Conservation (phyloP, 768 basidiomycete species). For the Pleurotus citrinopileatus region DNA sequence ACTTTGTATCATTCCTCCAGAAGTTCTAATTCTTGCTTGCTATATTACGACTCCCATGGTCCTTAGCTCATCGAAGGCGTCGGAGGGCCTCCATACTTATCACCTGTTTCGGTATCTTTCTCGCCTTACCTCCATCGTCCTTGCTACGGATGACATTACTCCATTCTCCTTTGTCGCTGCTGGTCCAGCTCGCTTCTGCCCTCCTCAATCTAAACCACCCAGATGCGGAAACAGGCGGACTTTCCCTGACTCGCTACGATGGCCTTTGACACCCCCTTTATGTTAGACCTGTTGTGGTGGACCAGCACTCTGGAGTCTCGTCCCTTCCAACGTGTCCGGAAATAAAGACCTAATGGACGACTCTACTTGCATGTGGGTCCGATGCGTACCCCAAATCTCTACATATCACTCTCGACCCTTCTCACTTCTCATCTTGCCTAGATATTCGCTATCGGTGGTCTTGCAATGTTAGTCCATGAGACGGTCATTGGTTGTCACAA, state of each 20-base stretch:
- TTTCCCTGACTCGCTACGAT: not conserved
- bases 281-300: not conserved
- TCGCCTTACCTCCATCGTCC: constrained; percentile 3
- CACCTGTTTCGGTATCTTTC: constrained; percentile 9
- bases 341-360: constrained; percentile 6
- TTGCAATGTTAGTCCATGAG: no score
- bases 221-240: not conserved
- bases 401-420: not conserved
- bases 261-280: constrained; percentile 4
- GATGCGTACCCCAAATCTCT: not conserved
- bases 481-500: no score
- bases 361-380: not conserved
- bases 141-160: constrained; percentile 10
- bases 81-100: constrained; percentile 3
- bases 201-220: not conserved
- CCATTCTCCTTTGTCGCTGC: not conserved
- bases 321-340: constrained; percentile 5
- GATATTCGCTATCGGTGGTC: not conserved
- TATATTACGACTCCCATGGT: no score
- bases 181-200: not conserved
- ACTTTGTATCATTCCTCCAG: no score
- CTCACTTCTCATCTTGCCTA: not conserved
- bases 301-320: constrained; percentile 1
- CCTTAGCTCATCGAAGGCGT: no score
- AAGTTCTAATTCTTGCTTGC: no score